These are phyloP conservation scores for Russula olivacea DNA, from an alignment of 768 basidiomycete species.

Conservation along the genomic window DNA sequence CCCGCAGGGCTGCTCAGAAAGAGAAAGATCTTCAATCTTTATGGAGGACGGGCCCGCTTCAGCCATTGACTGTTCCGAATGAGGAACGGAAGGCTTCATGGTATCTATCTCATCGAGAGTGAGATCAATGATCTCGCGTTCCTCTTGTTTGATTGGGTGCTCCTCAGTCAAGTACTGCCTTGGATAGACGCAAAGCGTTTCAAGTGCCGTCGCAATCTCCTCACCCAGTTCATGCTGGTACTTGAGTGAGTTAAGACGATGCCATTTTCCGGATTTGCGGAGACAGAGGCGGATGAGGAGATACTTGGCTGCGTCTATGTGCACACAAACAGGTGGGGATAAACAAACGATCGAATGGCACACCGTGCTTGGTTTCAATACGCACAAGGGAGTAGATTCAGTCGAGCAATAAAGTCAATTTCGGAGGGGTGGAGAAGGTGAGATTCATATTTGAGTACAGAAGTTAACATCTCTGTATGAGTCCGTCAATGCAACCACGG, in stretches of 20 bases:
- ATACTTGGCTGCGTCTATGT: conserved; percentile 50
- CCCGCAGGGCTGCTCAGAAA: conserved; percentile 12
- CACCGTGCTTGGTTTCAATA: conserved; percentile 10
- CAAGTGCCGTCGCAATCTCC: conserved; percentile 38
- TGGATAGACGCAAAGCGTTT: conserved; percentile 37
- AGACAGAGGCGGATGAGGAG: conserved; percentile 59
- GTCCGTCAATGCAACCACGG: neutral
- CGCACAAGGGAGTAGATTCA: conserved; percentile 47
- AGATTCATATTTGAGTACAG: conserved; percentile 44
- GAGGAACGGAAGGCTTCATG: neutral
- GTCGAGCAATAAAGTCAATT: conserved; percentile 38
- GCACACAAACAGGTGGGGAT: conserved; percentile 1
- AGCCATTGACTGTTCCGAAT: neutral
- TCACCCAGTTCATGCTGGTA: conserved; percentile 41
- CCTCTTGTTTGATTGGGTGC: conserved; percentile 25
- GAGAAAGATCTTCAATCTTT: conserved; percentile 9
- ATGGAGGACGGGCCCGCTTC: conserved; percentile 14
- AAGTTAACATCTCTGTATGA: conserved; percentile 48
- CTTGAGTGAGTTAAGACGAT: conserved; percentile 42
- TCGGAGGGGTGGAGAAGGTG: conserved; percentile 51
- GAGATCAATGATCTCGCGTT: conserved; percentile 35
- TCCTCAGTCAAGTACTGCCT: conserved; percentile 17
- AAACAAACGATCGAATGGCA: neutral
- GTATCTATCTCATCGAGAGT: conserved; percentile 30
- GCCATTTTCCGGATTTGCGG: conserved; percentile 52